Percentiles rank a stretch among this genome's conserved stretches.
phyloP scores from a whole-genome alignment of 2,329 filamentous ascomycete species.

The Diatrype stigma region DNA sequence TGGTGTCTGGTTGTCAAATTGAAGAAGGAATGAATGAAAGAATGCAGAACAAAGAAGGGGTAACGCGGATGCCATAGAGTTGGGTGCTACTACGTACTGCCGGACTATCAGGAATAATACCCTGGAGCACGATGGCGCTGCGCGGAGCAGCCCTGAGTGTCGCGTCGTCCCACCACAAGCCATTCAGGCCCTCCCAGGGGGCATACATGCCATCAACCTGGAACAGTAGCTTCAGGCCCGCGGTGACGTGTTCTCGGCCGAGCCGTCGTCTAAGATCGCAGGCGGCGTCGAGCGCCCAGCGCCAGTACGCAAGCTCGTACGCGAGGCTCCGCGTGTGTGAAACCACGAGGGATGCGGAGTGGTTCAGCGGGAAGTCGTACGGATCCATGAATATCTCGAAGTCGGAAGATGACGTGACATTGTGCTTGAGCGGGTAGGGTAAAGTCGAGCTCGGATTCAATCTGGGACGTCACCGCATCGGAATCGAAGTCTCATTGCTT shows the following conservation, averaged over 20 bases:
- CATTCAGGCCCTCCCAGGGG: neutral
- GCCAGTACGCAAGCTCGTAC: neutral
- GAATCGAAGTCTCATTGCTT: slow-evolving; percentile 35
- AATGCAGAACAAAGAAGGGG: neutral
- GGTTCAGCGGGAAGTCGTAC: slow-evolving; percentile 35
- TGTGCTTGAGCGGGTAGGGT: slow-evolving; percentile 37
- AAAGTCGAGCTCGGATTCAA: slow-evolving; percentile 35
- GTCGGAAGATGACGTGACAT: slow-evolving; percentile 32
- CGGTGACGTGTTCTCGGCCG: neutral
- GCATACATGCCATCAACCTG: neutral
- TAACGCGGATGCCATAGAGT: neutral
- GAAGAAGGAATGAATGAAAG: neutral
- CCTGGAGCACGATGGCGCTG: neutral
- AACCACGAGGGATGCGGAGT: slow-evolving; percentile 29
- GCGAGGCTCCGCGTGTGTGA: neutral
- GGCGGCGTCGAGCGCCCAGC: neutral
- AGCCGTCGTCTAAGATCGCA: neutral
- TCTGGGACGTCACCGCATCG: slow-evolving; percentile 32
- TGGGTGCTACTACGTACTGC: neutral
- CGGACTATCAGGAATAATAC: neutral
- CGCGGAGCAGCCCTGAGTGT: neutral
- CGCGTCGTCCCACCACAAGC: neutral
- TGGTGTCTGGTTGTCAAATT: too few relatives aligned
- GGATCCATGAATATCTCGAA: slow-evolving; percentile 40
- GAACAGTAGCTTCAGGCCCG: neutral